Conservation (phyloP, 2,329 filamentous ascomycete genomes). For the Ceratocystis harringtonii region DNA sequence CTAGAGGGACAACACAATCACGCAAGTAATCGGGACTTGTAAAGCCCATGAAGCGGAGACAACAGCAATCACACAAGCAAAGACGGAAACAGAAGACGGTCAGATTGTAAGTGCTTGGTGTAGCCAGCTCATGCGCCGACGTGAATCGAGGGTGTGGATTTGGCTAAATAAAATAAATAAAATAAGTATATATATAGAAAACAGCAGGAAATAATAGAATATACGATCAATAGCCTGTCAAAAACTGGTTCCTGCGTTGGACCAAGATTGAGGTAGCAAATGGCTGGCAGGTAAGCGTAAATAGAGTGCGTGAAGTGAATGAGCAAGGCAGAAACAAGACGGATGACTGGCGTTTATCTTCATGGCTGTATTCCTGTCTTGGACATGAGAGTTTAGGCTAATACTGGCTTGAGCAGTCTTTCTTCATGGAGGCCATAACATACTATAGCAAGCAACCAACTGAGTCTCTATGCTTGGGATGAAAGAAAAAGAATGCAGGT, state of each 20-base stretch:
- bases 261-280: background rate
- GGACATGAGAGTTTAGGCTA: too few species aligned
- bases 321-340: background rate
- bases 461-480: background rate
- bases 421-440: too few species aligned
- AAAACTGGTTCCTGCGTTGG: constrained; percentile 2
- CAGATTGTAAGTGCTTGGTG: too few species aligned
- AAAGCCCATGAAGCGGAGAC: too few species aligned
- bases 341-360: background rate
- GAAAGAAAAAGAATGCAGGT: background rate
- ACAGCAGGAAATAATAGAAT: background rate
- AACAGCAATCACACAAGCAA: too few species aligned
- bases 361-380: background rate
- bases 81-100: too few species aligned
- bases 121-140: too few species aligned
- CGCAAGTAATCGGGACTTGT: too few species aligned
- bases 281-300: background rate
- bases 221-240: background rate
- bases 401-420: too few species aligned
- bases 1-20: too few species aligned
- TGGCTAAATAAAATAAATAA: background rate
- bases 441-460: too few species aligned
- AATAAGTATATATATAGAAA: background rate
- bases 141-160: too few species aligned
- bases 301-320: background rate